Evolutionary conservation across 2,329 filamentous ascomycete species (phyloP).

Genomic region (Simplicillium sp.): DNA sequence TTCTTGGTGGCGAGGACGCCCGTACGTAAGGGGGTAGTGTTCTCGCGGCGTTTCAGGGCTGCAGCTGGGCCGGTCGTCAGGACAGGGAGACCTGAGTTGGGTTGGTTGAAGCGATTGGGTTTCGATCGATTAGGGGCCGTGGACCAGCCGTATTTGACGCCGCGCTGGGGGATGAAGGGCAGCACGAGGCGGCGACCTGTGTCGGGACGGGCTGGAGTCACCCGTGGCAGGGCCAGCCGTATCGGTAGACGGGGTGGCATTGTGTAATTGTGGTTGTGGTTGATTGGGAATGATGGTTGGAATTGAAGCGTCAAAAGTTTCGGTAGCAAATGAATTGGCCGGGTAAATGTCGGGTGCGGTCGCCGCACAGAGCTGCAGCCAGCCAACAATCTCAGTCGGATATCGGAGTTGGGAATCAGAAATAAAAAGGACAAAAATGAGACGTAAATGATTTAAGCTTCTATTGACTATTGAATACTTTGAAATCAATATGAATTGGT

Average conservation of each 20-base stretch:
- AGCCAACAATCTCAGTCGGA: too few relatives aligned
- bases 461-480: too few relatives aligned
- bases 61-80: slow-evolving; percentile 51
- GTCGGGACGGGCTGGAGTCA: slow-evolving; percentile 18
- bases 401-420: too few relatives aligned
- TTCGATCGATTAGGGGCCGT: slow-evolving; percentile 42
- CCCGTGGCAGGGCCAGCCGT: slow-evolving; percentile 32
- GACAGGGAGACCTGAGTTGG: slow-evolving; percentile 42
- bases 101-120: slow-evolving; percentile 52
- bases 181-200: slow-evolving; percentile 29
- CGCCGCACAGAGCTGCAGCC: too few relatives aligned
- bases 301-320: slow-evolving; percentile 6
- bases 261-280: slow-evolving; percentile 11
- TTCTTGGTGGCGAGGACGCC: slow-evolving; percentile 84
- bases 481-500: too few relatives aligned
- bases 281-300: slow-evolving; percentile 6
- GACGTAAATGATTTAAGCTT: too few relatives aligned
- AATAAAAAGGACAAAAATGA: too few relatives aligned
- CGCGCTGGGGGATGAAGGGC: slow-evolving; percentile 34
- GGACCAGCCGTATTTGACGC: slow-evolving; percentile 52
- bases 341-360: too few relatives aligned
- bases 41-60: slow-evolving; percentile 47
- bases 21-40: slow-evolving; percentile 57
- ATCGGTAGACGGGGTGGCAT: slow-evolving; percentile 37
- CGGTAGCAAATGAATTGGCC: too few relatives aligned